Percentiles rank a stretch among this genome's conserved stretches.
Conservation (phyloP, 23 red algal species). For the Gracilaria vermiculophylla region DNA sequence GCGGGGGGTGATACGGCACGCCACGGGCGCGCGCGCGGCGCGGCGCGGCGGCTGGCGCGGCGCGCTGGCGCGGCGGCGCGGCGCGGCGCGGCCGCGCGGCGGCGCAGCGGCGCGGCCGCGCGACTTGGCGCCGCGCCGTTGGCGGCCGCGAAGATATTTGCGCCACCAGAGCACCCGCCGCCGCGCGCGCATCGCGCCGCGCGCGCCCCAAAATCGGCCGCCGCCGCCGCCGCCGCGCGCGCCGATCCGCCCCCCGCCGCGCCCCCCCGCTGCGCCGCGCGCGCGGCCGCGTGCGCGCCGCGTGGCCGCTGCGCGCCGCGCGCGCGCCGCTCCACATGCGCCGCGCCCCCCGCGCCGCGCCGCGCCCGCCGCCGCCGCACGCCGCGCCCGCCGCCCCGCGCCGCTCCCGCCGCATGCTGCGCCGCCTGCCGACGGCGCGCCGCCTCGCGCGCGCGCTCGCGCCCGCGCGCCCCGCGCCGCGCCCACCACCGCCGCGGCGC, state of each 20-base stretch:
- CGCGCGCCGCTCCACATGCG: too few relatives aligned
- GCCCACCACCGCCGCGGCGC: too few relatives aligned
- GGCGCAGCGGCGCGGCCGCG: background rate
- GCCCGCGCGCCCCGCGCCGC: too few relatives aligned
- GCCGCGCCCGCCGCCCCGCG: too few relatives aligned
- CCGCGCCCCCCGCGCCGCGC: background rate
- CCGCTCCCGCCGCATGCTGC: too few relatives aligned
- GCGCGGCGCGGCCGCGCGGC: background rate
- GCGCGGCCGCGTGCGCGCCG: background rate
- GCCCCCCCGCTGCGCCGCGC: background rate
- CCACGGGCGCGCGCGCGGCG: background rate
- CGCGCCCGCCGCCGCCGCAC: background rate
- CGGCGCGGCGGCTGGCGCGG: too few relatives aligned
- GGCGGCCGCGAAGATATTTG: conserved; percentile 6
- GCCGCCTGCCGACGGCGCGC: too few relatives aligned
- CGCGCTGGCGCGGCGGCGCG: background rate
- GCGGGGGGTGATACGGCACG: background rate
- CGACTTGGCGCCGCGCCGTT: background rate
- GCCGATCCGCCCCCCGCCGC: too few relatives aligned
- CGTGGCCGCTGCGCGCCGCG: background rate
- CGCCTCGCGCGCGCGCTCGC: background rate
- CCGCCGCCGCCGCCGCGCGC: too few relatives aligned
- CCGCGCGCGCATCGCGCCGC: too few relatives aligned
- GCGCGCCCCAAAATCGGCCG: too few relatives aligned
- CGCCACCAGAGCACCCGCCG: conserved; percentile 10